These are phyloP conservation scores for Citrus mangshanensis DNA, from an alignment of 345 rosid genomes.

Conservation along the genomic window DNA sequence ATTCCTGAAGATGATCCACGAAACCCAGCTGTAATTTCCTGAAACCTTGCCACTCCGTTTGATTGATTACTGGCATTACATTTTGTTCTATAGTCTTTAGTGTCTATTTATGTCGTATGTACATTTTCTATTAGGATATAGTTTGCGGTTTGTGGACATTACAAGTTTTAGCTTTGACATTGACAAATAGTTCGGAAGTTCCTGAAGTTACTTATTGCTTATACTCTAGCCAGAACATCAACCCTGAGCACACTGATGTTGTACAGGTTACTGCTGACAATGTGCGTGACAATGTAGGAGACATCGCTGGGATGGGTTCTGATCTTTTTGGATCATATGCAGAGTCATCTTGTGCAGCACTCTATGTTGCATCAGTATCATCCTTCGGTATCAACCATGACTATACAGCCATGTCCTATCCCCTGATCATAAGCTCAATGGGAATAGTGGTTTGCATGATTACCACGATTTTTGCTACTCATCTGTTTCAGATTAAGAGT, in stretches of 20 bases:
- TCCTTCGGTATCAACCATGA: constrained; percentile 55
- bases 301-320: constrained; percentile 74
- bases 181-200: not conserved
- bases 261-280: constrained; percentile 73
- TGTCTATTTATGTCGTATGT: not conserved
- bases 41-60: not conserved
- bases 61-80: not conserved
- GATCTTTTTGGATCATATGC: constrained; percentile 71
- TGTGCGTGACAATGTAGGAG: constrained; percentile 76
- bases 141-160: not conserved
- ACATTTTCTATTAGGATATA: not conserved
- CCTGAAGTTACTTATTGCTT: not conserved
- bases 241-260: not conserved
- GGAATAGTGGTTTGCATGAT: constrained; percentile 61
- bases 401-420: constrained; percentile 56
- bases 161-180: not conserved
- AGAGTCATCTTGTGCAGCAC: constrained; percentile 60
- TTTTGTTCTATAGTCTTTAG: no score
- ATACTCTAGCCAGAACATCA: not conserved
- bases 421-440: constrained; percentile 55
- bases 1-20: constrained; percentile 71
- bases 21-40: constrained; percentile 58
- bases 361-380: constrained; percentile 65
- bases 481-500: constrained; percentile 48
- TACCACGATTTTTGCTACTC: constrained; percentile 68